Evolutionary conservation across 495 filamentous ascomycete species (phyloP), one percentile per base, ranked within the genome.

Genomic region (Penicillium verhagenii): DNA sequence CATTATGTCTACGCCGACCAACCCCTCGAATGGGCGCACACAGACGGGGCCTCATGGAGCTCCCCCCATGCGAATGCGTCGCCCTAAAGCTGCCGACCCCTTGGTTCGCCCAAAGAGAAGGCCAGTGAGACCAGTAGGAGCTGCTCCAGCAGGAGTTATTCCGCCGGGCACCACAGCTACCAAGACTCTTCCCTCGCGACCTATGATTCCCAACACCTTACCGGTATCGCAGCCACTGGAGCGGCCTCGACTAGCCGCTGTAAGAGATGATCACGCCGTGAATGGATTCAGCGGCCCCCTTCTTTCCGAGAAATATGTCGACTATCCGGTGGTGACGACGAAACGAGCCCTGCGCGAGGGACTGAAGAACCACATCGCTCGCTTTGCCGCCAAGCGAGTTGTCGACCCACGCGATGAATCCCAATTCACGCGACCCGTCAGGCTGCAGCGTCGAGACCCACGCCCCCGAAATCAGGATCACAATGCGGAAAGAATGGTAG

Each of bases 381-480:
- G 86, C 54, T 84, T 98, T 42, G 71, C 82, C 7, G 76, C 78
- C 5, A 88, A 86, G 60, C 80, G 80, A 56, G 60, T 67, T 16
- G 74, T 95, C 25, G 88, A 96, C 66, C 86, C 88, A 37, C 79
- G 80, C 21, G 80, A 96, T 64, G 82, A 89, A 57, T 77, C 85
- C 2, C 83, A 96, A 49, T 98, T 97, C 61, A 87, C 88, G 9
- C 82, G 91, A 38, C 94, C 94, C 1, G 88, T 98, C 16, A 81
- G 90, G 16, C 72, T 97, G 40, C 92, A 96, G 68, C 87, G 94
- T 31, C 87, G 93, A 8, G 91, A 96, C 66, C 92, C 93, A n/a
- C 81, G 88, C 44, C 80, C 87, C 50, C 82, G 85, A 38, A 78
- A 84, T 6, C 65, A 72, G 11, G 72, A 71, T 8, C 52, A 67